Base-by-base conservation (phyloP, 768 basidiomycete species). In the Pluteus cervinus region DNA sequence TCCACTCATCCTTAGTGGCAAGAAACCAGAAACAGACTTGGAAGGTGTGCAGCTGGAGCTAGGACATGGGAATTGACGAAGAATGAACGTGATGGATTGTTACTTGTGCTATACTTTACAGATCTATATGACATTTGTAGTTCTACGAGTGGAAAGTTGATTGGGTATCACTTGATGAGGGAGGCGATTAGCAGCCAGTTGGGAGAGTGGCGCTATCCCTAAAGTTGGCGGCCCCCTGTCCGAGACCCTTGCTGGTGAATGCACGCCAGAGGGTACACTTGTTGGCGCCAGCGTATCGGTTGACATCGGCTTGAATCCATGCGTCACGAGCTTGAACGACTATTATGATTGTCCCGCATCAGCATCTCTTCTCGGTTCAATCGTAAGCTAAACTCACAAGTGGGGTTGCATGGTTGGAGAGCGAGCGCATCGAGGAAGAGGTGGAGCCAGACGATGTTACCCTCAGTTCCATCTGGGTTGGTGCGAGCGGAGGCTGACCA, bases 241-340 rank as follows among this genome's bases (percentile, higher is more conserved):
- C 73, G 10, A 75, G 53, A 6, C 73, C 73, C 11, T 64, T 60
- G 45, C 61, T 65, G 10, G 70, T 69, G 41, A 73, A 75, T 4
- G 58, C 63, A 10, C 50, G 58, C 69, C 68, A 74, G 22, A 73
- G 51, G 4, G 56, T 31, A 46, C 71, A 72, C 37, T 51, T 59
- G 53, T 75, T 68, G 5, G 56, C 60, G 12, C 71, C 69, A 7
- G 17, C 50, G 49, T 65, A 73, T 2, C 69, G 58, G 51, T 70
- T 71, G 21, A 44, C 54, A 46, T 75, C 73, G 4, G 73, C 71
- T 47, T 71, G 70, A 30, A 73, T 61, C 68, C 63, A 66, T 2
- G 71, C 71, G 45, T 66, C 61, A 26, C 73, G 65, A 6, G 66
- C 69, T 11, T 49, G 48, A 21, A 59, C 36, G 50, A 73, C 69